Conservation (phyloP, 345 rosid genomes). For the Ricinus communis region DNA sequence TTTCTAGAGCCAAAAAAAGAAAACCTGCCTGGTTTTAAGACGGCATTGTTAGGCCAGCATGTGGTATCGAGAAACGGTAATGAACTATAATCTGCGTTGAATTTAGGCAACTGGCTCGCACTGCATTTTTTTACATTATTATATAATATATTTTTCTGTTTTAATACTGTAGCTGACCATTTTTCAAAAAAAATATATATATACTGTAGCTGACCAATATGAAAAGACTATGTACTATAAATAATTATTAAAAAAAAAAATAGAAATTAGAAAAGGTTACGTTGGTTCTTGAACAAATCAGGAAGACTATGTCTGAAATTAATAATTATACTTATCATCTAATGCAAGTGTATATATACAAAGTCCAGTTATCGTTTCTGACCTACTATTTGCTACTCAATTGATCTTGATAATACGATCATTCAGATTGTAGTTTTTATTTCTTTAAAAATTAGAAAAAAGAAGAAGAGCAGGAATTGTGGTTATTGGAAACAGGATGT, state of each 20-base stretch:
- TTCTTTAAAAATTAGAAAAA: too few species aligned
- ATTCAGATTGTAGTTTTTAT: too few species aligned
- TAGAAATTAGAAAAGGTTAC: neutral
- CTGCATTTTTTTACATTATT: neutral
- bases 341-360: too few species aligned
- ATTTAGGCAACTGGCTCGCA: neutral
- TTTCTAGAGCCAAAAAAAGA: neutral
- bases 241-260: too few species aligned
- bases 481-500: neutral
- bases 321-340: neutral
- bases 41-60: neutral
- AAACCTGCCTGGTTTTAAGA: slow-evolving; percentile 2
- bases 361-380: neutral
- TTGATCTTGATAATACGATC: too few species aligned
- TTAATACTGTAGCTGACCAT: too few species aligned
- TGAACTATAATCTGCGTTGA: neutral
- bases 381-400: neutral
- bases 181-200: too few species aligned
- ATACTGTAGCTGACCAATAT: too few species aligned
- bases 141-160: neutral
- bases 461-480: too few species aligned
- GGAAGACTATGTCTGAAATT: neutral
- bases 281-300: neutral
- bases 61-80: neutral
- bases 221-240: too few species aligned